phyloP scores from a whole-genome alignment of 805 yeast genomes.

The Lachancea mirantina region DNA sequence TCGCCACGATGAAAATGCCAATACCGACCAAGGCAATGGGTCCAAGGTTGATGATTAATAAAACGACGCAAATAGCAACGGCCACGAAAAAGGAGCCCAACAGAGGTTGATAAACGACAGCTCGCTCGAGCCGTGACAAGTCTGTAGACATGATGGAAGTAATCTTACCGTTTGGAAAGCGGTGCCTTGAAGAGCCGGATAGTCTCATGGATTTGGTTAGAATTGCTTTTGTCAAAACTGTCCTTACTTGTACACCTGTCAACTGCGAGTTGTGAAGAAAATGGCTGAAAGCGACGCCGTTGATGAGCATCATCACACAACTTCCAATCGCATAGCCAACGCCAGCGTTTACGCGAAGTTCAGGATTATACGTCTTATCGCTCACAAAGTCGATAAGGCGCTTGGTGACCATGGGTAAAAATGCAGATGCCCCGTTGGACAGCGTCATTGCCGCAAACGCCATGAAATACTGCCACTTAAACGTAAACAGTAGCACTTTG shows the following conservation, averaged over 20 bases:
- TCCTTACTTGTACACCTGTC: conserved; percentile 64
- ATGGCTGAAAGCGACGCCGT: conserved; percentile 49
- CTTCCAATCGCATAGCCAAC: conserved; percentile 73
- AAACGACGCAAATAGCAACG: conserved; percentile 52
- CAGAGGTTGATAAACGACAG: conserved; percentile 61
- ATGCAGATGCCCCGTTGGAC: conserved; percentile 43
- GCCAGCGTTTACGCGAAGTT: conserved; percentile 46
- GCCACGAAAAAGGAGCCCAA: conserved; percentile 58
- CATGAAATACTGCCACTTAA: conserved; percentile 39
- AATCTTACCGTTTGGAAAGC: conserved; percentile 60
- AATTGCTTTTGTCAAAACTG: conserved; percentile 62
- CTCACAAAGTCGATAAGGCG: conserved; percentile 60
- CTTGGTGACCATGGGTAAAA: conserved; percentile 62
- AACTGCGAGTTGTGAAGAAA: conserved; percentile 55
- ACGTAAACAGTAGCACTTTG: conserved; percentile 42
- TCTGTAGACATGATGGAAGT: conserved; percentile 80
- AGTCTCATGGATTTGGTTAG: conserved; percentile 61
- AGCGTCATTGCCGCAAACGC: conserved; percentile 40
- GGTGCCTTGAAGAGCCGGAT: conserved; percentile 49
- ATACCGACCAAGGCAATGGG: conserved; percentile 67
- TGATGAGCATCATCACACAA: conserved; percentile 43
- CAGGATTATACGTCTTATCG: conserved; percentile 38
- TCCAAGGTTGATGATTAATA: conserved; percentile 64
- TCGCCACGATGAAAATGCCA: conserved; percentile 41
- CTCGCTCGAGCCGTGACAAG: conserved; percentile 70